Percentiles rank a stretch among this genome's conserved stretches.
Evolutionary conservation across 2,329 filamentous ascomycete genomes (phyloP).

Genomic region (Dactylellina parvicollis): DNA sequence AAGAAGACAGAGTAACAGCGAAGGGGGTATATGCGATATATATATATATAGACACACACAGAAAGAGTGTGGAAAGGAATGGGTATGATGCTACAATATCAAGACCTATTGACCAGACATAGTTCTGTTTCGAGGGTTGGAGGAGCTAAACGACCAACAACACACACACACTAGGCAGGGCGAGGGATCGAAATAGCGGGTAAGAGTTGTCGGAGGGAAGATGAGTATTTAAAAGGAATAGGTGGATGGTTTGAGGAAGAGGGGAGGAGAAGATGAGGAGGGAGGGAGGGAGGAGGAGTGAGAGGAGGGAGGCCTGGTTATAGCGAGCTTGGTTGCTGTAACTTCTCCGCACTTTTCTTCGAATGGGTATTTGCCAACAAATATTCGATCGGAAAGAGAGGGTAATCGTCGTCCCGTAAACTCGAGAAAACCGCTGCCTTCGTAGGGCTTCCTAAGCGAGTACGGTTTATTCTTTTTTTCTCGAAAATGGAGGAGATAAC

Average conservation of each 20-base stretch:
- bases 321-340: conserved; percentile 49
- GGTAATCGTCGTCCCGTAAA: conserved; percentile 51
- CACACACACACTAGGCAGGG: conserved; percentile 50
- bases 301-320: conserved; percentile 53
- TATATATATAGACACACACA: conserved; percentile 52
- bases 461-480: conserved; percentile 15
- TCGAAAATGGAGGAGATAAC: conserved; percentile 37
- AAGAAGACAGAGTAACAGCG: conserved; percentile 26
- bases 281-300: conserved; percentile 30
- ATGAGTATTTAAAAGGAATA: conserved; percentile 30
- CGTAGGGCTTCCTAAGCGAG: conserved; percentile 51
- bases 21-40: conserved; percentile 40
- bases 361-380: conserved; percentile 53
- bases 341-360: conserved; percentile 55
- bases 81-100: conserved; percentile 53
- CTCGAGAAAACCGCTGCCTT: conserved; percentile 47
- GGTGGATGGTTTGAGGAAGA: conserved; percentile 14
- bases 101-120: conserved; percentile 54
- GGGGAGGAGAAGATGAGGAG: conserved; percentile 4
- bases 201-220: conserved; percentile 37
- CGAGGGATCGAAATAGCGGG: conserved; percentile 55
- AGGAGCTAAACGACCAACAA: conserved; percentile 50
- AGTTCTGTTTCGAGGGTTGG: conserved; percentile 37
- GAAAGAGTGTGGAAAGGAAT: conserved; percentile 55
- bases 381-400: conserved; percentile 54